Conservation (phyloP, 768 basidiomycete species). For the Lyophyllum shimeji region DNA sequence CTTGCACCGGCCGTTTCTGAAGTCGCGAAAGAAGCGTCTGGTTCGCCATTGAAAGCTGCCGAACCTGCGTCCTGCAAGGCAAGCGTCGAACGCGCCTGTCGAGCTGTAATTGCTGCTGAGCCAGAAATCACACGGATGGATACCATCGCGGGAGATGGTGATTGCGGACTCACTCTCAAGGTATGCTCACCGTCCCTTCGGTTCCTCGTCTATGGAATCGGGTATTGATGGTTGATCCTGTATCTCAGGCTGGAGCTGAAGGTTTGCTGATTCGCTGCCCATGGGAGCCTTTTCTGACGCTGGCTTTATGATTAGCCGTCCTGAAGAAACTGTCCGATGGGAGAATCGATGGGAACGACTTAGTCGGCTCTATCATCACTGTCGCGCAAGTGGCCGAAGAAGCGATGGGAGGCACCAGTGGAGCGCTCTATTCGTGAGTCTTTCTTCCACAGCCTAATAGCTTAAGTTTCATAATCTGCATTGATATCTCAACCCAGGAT, state of each 20-base stretch:
- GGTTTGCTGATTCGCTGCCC: slow-evolving; percentile 33
- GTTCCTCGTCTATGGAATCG: background rate
- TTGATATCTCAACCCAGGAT: slow-evolving; percentile 50
- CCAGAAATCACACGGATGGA: slow-evolving; percentile 92
- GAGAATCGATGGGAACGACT: slow-evolving; percentile 58
- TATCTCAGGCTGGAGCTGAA: slow-evolving; percentile 62
- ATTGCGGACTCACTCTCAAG: slow-evolving; percentile 55
- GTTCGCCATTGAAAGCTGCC: slow-evolving; percentile 23
- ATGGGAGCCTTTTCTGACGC: background rate
- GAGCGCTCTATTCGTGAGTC: slow-evolving; percentile 86
- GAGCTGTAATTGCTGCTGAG: slow-evolving; percentile 73
- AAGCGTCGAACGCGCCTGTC: slow-evolving; percentile 58
- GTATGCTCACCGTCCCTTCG: slow-evolving; percentile 16
- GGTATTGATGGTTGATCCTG: background rate
- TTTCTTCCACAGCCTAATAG: background rate
- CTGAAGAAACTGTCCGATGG: slow-evolving; percentile 56
- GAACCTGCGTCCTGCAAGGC: slow-evolving; percentile 52
- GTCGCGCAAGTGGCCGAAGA: slow-evolving; percentile 79
- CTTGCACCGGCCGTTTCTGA: slow-evolving; percentile 13
- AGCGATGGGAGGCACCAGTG: slow-evolving; percentile 89
- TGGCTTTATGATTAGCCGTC: slow-evolving; percentile 43
- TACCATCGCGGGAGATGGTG: slow-evolving; percentile 88
- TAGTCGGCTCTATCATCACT: slow-evolving; percentile 61
- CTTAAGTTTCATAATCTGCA: background rate
- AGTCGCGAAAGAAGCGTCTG: slow-evolving; percentile 5